Percentiles rank a stretch among this genome's conserved stretches.
phyloP scores from a whole-genome alignment of 345 rosid genomes.

The Euphorbia lathyris region DNA sequence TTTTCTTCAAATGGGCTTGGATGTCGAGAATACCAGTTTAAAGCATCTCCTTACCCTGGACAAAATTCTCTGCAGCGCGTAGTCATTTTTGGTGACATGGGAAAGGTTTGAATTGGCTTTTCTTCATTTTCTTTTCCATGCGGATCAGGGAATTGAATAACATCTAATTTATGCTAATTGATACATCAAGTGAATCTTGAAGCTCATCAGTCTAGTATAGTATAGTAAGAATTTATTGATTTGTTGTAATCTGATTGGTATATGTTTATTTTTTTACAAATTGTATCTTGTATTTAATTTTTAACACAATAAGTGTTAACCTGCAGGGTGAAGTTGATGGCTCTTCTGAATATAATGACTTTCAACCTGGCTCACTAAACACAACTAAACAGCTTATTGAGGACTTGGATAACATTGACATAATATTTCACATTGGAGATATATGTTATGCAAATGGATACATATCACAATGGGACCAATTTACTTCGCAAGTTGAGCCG shows the following conservation, averaged over 20 bases:
- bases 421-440: constrained; percentile 70
- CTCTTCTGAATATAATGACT: constrained; percentile 50
- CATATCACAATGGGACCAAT: constrained; percentile 75
- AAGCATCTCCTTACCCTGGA: constrained; percentile 71
- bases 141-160: neutral
- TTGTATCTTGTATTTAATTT: too few species aligned
- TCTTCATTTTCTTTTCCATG: neutral
- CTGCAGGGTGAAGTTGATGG: constrained; percentile 65
- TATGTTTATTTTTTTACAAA: too few species aligned
- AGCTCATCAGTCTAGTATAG: neutral
- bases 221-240: neutral
- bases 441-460: constrained; percentile 68
- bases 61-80: constrained; percentile 62
- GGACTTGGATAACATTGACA: constrained; percentile 52
- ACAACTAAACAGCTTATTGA: constrained; percentile 56
- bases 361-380: constrained; percentile 54
- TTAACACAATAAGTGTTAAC: neutral
- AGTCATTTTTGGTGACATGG: constrained; percentile 80
- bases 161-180: neutral
- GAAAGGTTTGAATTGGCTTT: constrained; percentile 46
- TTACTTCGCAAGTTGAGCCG: constrained; percentile 62
- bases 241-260: neutral
- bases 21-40: constrained; percentile 52
- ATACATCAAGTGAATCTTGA: neutral
- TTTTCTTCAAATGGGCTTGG: constrained; percentile 59